A percentile compares a stretch with the other conserved stretches of the same genome.
phyloP scores from a whole-genome alignment of 768 basidiomycete species.

The Gymnopilus dilepis region DNA sequence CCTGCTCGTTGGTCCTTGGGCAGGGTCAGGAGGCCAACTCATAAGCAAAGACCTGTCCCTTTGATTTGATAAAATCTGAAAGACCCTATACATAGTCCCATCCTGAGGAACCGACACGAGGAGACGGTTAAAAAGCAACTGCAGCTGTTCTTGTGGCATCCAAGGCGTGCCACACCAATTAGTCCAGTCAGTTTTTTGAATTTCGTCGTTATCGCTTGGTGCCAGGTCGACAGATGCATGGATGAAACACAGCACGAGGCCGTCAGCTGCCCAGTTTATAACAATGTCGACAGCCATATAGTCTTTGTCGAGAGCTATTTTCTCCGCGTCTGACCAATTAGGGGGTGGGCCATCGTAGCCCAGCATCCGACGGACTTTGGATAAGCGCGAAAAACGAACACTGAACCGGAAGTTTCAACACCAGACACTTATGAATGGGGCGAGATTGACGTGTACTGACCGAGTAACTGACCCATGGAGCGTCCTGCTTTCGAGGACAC shows the following conservation, averaged over 20 bases:
- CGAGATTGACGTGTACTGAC: constrained; percentile 34
- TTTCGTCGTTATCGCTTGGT: constrained; percentile 74
- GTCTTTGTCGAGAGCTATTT: constrained; percentile 68
- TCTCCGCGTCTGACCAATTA: constrained; percentile 69
- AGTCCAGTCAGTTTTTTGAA: constrained; percentile 75
- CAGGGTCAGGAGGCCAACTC: constrained; percentile 78
- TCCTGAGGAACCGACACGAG: constrained; percentile 57
- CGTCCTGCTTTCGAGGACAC: constrained; percentile 74
- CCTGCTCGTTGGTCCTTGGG: constrained; percentile 47
- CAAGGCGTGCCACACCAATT: constrained; percentile 88
- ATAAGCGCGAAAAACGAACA: constrained; percentile 80
- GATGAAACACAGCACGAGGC: constrained; percentile 86
- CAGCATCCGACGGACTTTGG: constrained; percentile 72
- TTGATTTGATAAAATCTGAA: constrained; percentile 77
- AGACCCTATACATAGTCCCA: constrained; percentile 63
- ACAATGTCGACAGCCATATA: constrained; percentile 91
- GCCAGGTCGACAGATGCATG: constrained; percentile 82
- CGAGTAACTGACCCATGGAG: constrained; percentile 87
- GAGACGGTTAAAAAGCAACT: constrained; percentile 64
- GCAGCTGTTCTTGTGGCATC: constrained; percentile 61
- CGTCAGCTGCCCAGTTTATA: constrained; percentile 88
- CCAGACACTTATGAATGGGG: constrained; percentile 22
- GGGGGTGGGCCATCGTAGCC: constrained; percentile 63
- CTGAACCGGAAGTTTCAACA: constrained; percentile 42
- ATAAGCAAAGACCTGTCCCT: constrained; percentile 62